Base-by-base conservation (phyloP, 257 asterid species). In the Osmanthus fragrans region DNA sequence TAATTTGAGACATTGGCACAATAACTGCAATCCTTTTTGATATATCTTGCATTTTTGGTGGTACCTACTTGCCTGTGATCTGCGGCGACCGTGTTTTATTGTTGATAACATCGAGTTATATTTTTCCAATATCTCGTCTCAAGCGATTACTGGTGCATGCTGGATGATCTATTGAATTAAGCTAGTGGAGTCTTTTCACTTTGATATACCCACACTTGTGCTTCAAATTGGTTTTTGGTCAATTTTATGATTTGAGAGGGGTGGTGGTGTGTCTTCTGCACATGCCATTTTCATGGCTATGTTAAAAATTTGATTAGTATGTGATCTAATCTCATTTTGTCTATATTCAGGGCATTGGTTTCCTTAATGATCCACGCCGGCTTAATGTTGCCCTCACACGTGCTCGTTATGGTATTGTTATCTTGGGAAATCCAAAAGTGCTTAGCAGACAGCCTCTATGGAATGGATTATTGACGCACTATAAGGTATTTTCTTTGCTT, bases 331-430 rank as follows among this genome's bases (percentile, higher is more conserved):
- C 70, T 71, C 77, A 71, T 75, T 21, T 40, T 75, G 15, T 79
- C 29, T 58, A 56, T 75, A 39, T 68, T 40, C 87, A 93, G 99
- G 97, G 99, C 72, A 96, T 93, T 82, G 98, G 98, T 84, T 96
- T 96, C 81, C 97, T 96, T 81, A 96, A 96, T 84, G 99, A 96
- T 82, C 99, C 99, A 32, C 95, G 97, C 25, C 91, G 98, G 76
- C 99, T 96, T 75, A 96, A 93, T 87, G 99, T 96, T 70, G 98
- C 99, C 64, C 97, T 96, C 70, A 96, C 99, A 36, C 98, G 99
- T 83, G 99, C 98, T 83, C 98, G 96, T 68, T 96, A 96, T 88
- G 99, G 99, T 75, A 92, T 93, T 66, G 99, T 96, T 77, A 89
- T 96, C 77, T 79, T 96, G 84, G 99, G 99, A 82, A 96, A 96